A percentile compares a stretch with the other conserved stretches of the same genome.
Evolutionary conservation across 2,329 filamentous ascomycete genomes (phyloP).

Genomic region (Diaporthe nobilis): DNA sequence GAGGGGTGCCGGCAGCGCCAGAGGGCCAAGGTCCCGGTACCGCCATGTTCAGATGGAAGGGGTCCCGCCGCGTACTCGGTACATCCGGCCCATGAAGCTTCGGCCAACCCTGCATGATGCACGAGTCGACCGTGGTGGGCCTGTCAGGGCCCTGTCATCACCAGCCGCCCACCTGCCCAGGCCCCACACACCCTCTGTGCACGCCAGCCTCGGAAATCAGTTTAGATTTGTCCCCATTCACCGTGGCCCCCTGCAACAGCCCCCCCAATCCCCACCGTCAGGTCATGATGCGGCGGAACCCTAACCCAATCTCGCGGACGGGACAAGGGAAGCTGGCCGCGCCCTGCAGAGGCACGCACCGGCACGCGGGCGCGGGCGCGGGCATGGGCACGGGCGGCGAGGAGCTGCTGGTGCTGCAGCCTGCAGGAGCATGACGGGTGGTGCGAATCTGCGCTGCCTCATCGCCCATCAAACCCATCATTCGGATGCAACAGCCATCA

Average conservation of each 20-base stretch:
- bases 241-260: background rate
- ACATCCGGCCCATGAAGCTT: constrained; percentile 36
- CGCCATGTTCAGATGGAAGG: constrained; percentile 29
- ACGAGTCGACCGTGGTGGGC: constrained; percentile 41
- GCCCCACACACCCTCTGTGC: constrained; percentile 21
- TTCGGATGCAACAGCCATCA: constrained; percentile 38
- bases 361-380: constrained; percentile 23
- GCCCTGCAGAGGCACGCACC: constrained; percentile 12
- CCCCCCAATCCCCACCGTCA: background rate
- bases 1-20: constrained; percentile 23
- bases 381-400: background rate
- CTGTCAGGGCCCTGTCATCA: constrained; percentile 42
- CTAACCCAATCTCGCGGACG: constrained; percentile 39
- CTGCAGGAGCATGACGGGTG: constrained; percentile 11
- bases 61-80: constrained; percentile 36
- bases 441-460: constrained; percentile 33
- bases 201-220: constrained; percentile 33
- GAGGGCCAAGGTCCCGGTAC: constrained; percentile 33
- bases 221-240: constrained; percentile 32
- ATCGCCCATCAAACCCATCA: constrained; percentile 34
- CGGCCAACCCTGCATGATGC: constrained; percentile 41
- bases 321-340: constrained; percentile 11
- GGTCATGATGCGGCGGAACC: constrained; percentile 25
- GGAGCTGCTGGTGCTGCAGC: background rate
- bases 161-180: constrained; percentile 37